Conservation (phyloP, 176 grass and related monocot genomes). For the Avena eriantha region DNA sequence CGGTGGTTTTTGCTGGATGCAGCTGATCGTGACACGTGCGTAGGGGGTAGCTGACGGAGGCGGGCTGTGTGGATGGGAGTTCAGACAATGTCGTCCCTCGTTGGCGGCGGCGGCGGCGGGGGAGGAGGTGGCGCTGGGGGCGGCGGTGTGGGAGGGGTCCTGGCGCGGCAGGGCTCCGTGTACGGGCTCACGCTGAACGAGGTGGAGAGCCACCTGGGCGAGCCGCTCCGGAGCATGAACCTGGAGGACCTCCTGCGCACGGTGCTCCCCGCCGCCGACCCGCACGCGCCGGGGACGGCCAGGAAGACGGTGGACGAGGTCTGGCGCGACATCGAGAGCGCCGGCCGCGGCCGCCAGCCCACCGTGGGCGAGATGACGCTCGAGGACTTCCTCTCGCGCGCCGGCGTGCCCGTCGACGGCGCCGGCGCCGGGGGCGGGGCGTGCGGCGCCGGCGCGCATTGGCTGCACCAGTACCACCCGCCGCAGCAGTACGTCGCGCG, state of each 20-base stretch:
- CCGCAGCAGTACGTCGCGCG: constrained; percentile 40
- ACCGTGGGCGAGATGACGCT: constrained; percentile 92
- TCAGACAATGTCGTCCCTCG: constrained; percentile 76
- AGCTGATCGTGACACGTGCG: constrained; percentile 39
- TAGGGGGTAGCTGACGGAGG: neutral
- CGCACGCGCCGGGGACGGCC: neutral
- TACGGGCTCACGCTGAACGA: constrained; percentile 88
- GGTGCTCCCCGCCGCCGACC: constrained; percentile 51
- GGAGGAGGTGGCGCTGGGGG: constrained; percentile 1
- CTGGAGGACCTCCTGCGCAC: constrained; percentile 81
- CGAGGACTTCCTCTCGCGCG: constrained; percentile 85
- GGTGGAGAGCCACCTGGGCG: constrained; percentile 79
- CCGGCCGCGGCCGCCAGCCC: constrained; percentile 41
- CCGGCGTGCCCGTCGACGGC: constrained; percentile 55
- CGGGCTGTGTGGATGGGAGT: constrained; percentile 58
- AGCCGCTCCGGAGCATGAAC: constrained; percentile 87
- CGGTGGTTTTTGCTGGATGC: neutral
- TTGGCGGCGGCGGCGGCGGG: constrained; percentile 10
- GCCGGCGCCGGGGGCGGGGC: neutral
- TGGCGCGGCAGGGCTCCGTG: constrained; percentile 65
- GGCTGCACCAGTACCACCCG: constrained; percentile 42
- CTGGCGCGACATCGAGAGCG: constrained; percentile 86
- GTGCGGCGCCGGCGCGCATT: constrained; percentile 45
- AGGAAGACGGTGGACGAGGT: constrained; percentile 92
- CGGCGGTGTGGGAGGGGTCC: constrained; percentile 6